Conservation (phyloP, 2,329 filamentous ascomycete species). For the Waltergamsia citrina region DNA sequence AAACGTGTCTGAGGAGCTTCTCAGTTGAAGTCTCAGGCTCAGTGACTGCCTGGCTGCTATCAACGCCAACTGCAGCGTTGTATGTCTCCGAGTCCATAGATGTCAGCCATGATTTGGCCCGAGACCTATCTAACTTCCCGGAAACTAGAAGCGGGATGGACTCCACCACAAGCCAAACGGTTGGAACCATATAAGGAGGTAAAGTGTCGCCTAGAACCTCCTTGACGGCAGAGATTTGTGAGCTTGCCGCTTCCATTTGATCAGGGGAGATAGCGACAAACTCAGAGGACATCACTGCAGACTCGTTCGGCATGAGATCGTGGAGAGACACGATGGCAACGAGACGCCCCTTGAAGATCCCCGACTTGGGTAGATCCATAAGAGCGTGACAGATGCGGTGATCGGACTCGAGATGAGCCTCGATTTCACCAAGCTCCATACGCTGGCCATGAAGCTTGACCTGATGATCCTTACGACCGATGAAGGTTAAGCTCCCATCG, state of each 20-base stretch:
- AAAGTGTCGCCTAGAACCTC: constrained; percentile 21
- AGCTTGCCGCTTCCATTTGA: too few relatives aligned
- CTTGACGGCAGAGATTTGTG: too few relatives aligned
- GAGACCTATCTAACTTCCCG: constrained; percentile 22
- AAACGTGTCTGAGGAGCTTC: constrained; percentile 13
- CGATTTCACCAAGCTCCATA: constrained; percentile 26
- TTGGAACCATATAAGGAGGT: constrained; percentile 24
- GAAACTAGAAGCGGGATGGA: constrained; percentile 14
- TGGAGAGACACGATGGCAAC: too few relatives aligned
- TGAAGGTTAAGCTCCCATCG: constrained; percentile 12
- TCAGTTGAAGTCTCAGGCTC: too few relatives aligned
- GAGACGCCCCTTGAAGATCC: too few relatives aligned
- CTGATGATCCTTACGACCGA: constrained; percentile 49
- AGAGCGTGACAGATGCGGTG: too few relatives aligned
- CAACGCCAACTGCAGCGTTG: too few relatives aligned
- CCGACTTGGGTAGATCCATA: too few relatives aligned
- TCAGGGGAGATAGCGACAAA: too few relatives aligned
- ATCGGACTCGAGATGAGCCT: constrained; percentile 6
- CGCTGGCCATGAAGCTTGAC: constrained; percentile 44
- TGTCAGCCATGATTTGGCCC: constrained; percentile 32
- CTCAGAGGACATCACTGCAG: too few relatives aligned
- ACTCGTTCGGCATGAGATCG: too few relatives aligned
- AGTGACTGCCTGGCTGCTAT: too few relatives aligned
- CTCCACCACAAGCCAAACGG: constrained; percentile 15
- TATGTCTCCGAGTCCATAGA: constrained; percentile 22